phyloP scores from a whole-genome alignment of 345 rosid genomes.

The Cardiospermum halicacabum region DNA sequence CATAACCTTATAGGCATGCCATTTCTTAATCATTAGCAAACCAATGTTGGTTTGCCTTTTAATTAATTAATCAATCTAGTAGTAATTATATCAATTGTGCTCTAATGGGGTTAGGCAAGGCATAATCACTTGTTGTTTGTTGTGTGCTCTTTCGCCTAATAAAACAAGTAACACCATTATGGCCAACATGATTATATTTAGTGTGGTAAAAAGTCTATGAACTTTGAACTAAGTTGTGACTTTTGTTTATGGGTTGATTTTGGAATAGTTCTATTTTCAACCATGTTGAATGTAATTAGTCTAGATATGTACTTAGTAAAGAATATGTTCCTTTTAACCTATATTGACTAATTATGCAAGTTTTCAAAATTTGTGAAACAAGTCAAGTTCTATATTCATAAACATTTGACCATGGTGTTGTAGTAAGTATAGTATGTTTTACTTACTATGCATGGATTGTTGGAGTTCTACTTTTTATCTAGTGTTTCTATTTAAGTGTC shows the following conservation, averaged over 20 bases:
- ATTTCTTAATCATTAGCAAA: not conserved
- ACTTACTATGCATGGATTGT: too few species aligned
- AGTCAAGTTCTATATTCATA: too few species aligned
- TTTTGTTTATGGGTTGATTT: not conserved
- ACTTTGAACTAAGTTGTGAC: not conserved
- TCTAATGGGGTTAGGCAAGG: slow-evolving; percentile 12
- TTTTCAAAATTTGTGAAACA: not conserved
- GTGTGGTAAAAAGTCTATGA: slow-evolving; percentile 9
- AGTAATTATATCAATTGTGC: slow-evolving; percentile 10
- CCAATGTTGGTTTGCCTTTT: not conserved
- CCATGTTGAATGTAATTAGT: not conserved
- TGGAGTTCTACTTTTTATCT: too few species aligned
- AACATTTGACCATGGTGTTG: too few species aligned
- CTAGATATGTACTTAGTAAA: not conserved
- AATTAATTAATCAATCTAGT: too few species aligned
- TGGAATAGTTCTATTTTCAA: slow-evolving; percentile 5
- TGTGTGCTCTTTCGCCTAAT: slow-evolving; percentile 31
- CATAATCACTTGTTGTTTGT: slow-evolving; percentile 15
- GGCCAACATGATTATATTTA: slow-evolving; percentile 12
- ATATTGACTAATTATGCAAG: slow-evolving; percentile 8
- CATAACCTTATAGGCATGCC: not conserved
- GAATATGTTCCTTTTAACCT: not conserved
- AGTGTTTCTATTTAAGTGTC: too few species aligned
- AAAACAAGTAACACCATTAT: slow-evolving; percentile 25
- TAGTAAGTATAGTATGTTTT: too few species aligned